Conservation (phyloP, 202 grass and related monocot genomes). For the Saccharum hybrid region DNA sequence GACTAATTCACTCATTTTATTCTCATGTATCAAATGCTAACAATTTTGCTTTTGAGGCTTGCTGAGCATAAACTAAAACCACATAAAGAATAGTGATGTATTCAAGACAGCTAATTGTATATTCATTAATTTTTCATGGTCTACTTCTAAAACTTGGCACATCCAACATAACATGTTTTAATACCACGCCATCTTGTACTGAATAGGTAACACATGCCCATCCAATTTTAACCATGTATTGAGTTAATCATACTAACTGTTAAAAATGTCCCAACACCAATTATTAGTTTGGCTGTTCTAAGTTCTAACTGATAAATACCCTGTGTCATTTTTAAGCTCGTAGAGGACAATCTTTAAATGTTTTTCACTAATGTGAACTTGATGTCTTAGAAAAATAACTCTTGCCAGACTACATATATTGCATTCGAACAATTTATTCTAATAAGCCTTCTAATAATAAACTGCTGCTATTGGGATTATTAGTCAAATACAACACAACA, state of each 20-base stretch:
- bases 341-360: not conserved
- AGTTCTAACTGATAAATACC: not conserved
- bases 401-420: not conserved
- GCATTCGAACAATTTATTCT: too few relatives aligned
- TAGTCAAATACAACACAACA: constrained; percentile 3
- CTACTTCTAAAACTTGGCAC: constrained; percentile 1
- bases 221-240: constrained; percentile 17
- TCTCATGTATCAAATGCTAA: too few relatives aligned
- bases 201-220: not conserved
- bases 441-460: not conserved
- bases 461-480: not conserved
- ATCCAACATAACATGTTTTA: constrained; percentile 22
- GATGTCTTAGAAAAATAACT: not conserved
- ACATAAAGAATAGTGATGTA: not conserved
- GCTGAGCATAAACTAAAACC: too few relatives aligned
- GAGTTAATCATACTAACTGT: not conserved
- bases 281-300: not conserved
- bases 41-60: too few relatives aligned
- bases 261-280: constrained; percentile 21
- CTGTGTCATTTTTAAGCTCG: constrained; percentile 25
- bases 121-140: not conserved
- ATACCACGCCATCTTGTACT: not conserved
- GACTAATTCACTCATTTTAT: too few relatives aligned
- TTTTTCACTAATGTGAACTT: not conserved
- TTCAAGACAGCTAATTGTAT: not conserved